Conservation (phyloP, 192 early-diverging fungal species). For the Radiomyces spectabilis region DNA sequence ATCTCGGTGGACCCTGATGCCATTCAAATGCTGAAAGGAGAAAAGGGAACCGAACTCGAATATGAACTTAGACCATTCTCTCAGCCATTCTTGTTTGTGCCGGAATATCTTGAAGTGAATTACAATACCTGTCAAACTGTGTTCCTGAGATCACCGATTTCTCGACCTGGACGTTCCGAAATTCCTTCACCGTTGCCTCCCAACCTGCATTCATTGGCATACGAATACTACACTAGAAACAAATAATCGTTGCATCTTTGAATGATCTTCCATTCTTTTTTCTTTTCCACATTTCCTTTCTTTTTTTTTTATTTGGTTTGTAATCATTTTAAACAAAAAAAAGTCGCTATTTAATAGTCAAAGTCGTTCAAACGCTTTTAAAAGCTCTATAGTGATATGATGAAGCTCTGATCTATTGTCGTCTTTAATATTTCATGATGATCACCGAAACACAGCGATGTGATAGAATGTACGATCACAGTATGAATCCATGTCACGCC, state of each 20-base stretch:
- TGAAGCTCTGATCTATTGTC: no score
- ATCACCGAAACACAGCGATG: no score
- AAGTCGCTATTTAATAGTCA: no score
- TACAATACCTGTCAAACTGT: conserved; percentile 88
- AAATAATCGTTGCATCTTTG: conserved; percentile 4
- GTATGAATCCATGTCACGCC: no score
- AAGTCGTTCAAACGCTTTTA: no score
- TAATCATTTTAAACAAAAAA: no score
- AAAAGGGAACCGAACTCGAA: conserved; percentile 42
- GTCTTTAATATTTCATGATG: no score
- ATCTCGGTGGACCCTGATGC: conserved; percentile 72
- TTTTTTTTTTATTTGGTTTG: no score
- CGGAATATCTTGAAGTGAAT: conserved; percentile 95
- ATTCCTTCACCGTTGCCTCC: conserved; percentile 93
- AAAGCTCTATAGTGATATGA: no score
- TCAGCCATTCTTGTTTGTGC: conserved; percentile 93
- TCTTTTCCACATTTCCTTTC: neutral
- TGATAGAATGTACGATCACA: no score
- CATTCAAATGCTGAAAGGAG: conserved; percentile 56
- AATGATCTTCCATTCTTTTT: neutral
- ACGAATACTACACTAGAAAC: conserved; percentile 80
- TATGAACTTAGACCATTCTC: conserved; percentile 68
- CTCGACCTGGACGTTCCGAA: conserved; percentile 77
- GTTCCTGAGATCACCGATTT: conserved; percentile 83
- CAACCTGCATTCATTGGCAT: conserved; percentile 82